Evolutionary conservation across 2,329 filamentous ascomycete genomes (phyloP).

Genomic region (Diplodia mutila): DNA sequence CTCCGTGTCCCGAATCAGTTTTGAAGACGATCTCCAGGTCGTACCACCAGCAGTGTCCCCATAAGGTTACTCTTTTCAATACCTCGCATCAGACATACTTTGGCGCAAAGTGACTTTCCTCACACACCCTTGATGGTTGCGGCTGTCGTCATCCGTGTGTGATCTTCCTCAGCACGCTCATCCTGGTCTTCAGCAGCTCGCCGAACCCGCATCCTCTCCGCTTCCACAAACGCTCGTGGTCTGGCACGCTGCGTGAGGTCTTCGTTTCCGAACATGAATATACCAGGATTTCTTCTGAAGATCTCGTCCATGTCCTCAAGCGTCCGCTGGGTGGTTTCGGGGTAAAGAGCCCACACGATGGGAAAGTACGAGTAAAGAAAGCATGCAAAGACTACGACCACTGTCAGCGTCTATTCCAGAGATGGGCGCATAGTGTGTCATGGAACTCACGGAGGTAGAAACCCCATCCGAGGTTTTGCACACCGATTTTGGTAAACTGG

Average conservation of each 20-base stretch:
- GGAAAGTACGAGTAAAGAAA: slow-evolving; percentile 33
- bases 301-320: slow-evolving; percentile 37
- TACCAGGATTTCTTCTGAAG: slow-evolving; percentile 31
- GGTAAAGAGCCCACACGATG: slow-evolving; percentile 35
- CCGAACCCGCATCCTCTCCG: slow-evolving; percentile 31
- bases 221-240: slow-evolving; percentile 32
- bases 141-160: neutral
- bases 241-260: slow-evolving; percentile 31
- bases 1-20: too few relatives aligned
- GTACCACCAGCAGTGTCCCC: too few relatives aligned
- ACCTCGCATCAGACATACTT: too few relatives aligned
- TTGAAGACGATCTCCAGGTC: too few relatives aligned
- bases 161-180: neutral
- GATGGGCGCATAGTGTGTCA: neutral
- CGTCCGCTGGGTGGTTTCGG: slow-evolving; percentile 34
- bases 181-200: neutral
- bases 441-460: slow-evolving; percentile 41
- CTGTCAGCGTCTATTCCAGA: neutral
- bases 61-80: too few relatives aligned
- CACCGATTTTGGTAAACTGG: slow-evolving; percentile 51
- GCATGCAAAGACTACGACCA: slow-evolving; percentile 35
- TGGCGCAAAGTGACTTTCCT: neutral
- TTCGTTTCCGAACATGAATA: slow-evolving; percentile 31
- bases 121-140: neutral
- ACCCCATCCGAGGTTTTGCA: slow-evolving; percentile 47